Conservation (phyloP, 306 rosid genomes). For the Begonia peltatifolia region DNA sequence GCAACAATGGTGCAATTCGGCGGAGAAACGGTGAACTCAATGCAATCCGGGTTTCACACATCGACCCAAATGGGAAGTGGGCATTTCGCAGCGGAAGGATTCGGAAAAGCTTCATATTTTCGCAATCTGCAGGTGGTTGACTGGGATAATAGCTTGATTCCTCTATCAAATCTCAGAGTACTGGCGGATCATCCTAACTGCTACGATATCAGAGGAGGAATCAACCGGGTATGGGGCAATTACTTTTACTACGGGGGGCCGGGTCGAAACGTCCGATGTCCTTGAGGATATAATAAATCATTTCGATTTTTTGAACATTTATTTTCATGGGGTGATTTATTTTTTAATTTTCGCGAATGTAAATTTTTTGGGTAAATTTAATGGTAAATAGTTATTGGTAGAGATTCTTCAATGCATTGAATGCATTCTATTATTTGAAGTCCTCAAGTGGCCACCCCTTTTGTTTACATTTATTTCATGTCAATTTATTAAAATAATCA, state of each 20-base stretch:
- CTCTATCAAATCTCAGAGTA: background rate
- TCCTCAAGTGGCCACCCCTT: no score
- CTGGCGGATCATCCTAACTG: background rate
- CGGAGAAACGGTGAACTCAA: background rate
- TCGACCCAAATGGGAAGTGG: background rate
- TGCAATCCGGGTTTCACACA: background rate
- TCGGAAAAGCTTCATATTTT: background rate
- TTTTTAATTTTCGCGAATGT: no score
- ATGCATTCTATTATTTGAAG: no score
- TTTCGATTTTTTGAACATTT: no score
- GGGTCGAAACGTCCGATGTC: background rate
- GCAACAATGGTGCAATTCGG: background rate
- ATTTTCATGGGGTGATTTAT: no score
- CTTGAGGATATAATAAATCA: background rate
- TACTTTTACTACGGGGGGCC: background rate
- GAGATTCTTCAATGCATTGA: no score
- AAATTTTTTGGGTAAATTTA: no score
- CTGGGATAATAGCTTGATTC: background rate
- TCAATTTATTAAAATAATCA: no score
- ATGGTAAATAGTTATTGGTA: no score
- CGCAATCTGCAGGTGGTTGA: background rate
- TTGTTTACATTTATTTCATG: no score
- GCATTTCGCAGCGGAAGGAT: background rate
- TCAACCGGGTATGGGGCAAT: background rate
- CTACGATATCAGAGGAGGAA: background rate